Percentiles rank a stretch among this genome's conserved stretches.
These are phyloP conservation scores for Tubosaeta sp. DNA, from an alignment of 768 basidiomycete species.

Conservation along the genomic window DNA sequence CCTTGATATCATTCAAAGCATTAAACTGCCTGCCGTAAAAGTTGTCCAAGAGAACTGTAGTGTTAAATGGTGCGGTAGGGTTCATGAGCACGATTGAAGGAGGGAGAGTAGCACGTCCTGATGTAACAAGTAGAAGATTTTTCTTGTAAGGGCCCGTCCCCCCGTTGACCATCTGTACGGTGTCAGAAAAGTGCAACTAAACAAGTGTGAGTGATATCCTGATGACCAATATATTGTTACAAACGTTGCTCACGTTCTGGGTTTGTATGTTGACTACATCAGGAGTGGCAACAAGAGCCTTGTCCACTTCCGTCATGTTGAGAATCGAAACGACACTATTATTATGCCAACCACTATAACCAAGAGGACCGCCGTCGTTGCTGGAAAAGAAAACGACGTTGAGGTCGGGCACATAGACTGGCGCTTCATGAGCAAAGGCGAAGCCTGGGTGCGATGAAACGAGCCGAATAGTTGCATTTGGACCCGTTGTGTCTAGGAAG, in stretches of 20 bases:
- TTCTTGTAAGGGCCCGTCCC: conserved; percentile 61
- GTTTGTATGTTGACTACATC: conserved; percentile 47
- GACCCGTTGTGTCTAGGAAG: conserved; percentile 60
- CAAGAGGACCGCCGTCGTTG: conserved; percentile 63
- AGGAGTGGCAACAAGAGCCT: conserved; percentile 35
- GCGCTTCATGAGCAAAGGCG: conserved; percentile 79
- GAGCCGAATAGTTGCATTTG: conserved; percentile 50
- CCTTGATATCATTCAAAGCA: conserved; percentile 75
- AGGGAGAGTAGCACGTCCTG: conserved; percentile 60
- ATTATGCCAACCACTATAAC: conserved; percentile 58
- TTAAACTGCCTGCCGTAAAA: conserved; percentile 80
- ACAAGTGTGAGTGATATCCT: conserved; percentile 2
- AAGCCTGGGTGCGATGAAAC: conserved; percentile 61
- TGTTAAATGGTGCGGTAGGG: conserved; percentile 58
- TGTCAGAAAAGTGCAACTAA: conserved; percentile 55
- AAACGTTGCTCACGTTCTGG: conserved; percentile 28
- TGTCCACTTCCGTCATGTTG: conserved; percentile 51
- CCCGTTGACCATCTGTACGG: conserved; percentile 68
- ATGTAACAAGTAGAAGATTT: conserved; percentile 57
- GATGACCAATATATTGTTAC: background rate
- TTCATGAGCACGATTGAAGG: conserved; percentile 64
- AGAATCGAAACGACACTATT: conserved; percentile 64
- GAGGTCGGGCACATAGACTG: conserved; percentile 57
- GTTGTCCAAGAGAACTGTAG: conserved; percentile 73
- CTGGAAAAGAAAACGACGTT: conserved; percentile 72